phyloP scores from a whole-genome alignment of 192 early-diverging fungal genomes.

The Coemansia sp. region DNA sequence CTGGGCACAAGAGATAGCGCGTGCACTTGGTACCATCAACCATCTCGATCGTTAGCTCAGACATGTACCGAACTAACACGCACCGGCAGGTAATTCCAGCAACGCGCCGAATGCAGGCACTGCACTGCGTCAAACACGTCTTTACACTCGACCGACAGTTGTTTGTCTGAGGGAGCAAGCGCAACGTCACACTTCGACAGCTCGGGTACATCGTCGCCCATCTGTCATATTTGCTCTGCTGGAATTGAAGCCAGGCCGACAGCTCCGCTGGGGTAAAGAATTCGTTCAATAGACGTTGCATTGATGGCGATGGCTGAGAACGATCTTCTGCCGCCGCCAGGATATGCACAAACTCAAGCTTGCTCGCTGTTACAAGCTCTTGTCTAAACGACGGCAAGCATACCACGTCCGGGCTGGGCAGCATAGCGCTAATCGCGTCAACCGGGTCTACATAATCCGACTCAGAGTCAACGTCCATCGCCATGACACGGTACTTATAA shows the following conservation, averaged over 20 bases:
- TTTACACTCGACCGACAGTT: slow-evolving; percentile 12
- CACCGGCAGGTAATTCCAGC: slow-evolving; percentile 25
- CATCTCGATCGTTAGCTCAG: slow-evolving; percentile 25
- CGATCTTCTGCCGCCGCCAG: slow-evolving; percentile 16
- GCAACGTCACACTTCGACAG: slow-evolving; percentile 12
- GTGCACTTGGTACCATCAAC: slow-evolving; percentile 1
- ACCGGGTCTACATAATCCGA: not conserved
- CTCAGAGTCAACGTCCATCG: not conserved
- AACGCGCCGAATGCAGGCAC: slow-evolving; percentile 28
- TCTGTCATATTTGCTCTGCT: slow-evolving; percentile 24
- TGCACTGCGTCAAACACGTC: slow-evolving; percentile 30
- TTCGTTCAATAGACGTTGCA: slow-evolving; percentile 13
- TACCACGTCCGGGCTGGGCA: not conserved
- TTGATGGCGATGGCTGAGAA: slow-evolving; percentile 12
- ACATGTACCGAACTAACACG: slow-evolving; percentile 17
- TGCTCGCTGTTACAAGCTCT: slow-evolving; percentile 3
- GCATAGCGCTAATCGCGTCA: not conserved
- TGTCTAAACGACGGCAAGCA: not conserved
- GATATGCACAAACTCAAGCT: slow-evolving; percentile 32
- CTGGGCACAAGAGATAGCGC: slow-evolving; percentile 32
- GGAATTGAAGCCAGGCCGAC: slow-evolving; percentile 13
- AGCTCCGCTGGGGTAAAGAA: slow-evolving; percentile 28
- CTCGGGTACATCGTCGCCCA: slow-evolving; percentile 25
- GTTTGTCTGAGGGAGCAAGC: slow-evolving; percentile 21
- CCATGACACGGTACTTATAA: no score